Percentiles rank a stretch among this genome's conserved stretches.
Conservation (phyloP, 2,329 filamentous ascomycete species). For the Calonectria hawksworthii region DNA sequence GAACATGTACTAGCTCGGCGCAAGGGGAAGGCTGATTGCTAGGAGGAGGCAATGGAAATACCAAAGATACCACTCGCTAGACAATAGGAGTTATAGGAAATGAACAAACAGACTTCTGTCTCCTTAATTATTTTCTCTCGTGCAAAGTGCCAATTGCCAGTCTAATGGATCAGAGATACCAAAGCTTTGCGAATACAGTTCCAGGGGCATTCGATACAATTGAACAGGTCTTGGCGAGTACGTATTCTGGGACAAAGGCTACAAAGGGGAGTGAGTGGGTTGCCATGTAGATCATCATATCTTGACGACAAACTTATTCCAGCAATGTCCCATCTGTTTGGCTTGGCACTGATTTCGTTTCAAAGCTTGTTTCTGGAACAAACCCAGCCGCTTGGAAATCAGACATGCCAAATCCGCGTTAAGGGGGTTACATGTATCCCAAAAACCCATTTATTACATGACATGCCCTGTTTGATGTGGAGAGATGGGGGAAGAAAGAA, state of each 20-base stretch:
- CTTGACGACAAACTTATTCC: not conserved
- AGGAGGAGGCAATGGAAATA: slow-evolving; percentile 42
- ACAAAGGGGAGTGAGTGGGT: not conserved
- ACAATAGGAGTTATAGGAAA: slow-evolving; percentile 48
- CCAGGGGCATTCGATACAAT: not conserved
- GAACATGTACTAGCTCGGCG: slow-evolving; percentile 39
- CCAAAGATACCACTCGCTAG: slow-evolving; percentile 59
- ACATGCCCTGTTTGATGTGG: not conserved
- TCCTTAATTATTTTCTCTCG: not conserved
- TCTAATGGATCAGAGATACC: no score
- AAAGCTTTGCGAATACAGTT: no score
- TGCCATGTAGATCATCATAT: not conserved
- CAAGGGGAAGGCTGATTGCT: slow-evolving; percentile 37
- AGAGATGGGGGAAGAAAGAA: not conserved
- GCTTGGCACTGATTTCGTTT: not conserved
- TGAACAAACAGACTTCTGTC: slow-evolving; percentile 40
- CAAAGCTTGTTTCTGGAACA: not conserved
- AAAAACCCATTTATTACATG: not conserved
- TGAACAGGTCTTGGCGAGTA: not conserved
- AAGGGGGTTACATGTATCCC: not conserved
- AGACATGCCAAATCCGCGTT: not conserved
- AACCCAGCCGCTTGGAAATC: not conserved
- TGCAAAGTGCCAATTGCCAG: no score
- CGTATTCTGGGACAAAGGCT: not conserved
- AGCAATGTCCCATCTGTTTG: not conserved